Percentiles rank a stretch among this genome's conserved stretches.
These are phyloP conservation scores for Rosa rugosa DNA, from an alignment of 306 rosid genomes.

Conservation along the genomic window DNA sequence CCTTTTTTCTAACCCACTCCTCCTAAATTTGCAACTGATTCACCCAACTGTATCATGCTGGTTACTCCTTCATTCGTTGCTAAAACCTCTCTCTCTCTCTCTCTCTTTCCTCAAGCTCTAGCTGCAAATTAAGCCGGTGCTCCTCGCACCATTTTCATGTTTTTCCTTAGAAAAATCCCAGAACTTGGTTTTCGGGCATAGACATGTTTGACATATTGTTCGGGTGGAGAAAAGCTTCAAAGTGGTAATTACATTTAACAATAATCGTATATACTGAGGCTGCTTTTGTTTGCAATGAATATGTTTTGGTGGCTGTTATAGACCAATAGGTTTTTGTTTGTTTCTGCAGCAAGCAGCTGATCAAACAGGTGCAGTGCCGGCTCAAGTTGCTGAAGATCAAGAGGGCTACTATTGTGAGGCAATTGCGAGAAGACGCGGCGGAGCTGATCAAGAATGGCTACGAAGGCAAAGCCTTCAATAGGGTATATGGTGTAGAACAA, in stretches of 20 bases:
- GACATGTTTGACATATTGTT: constrained; percentile 71
- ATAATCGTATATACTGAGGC: background rate
- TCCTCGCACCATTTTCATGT: background rate
- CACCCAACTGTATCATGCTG: constrained; percentile 33
- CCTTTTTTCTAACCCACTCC: constrained; percentile 49
- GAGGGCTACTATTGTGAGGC: constrained; percentile 49
- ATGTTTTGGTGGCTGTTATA: background rate
- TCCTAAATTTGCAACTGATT: constrained; percentile 26
- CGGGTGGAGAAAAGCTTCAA: constrained; percentile 88
- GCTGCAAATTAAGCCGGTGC: background rate
- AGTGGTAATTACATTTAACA: constrained; percentile 50
- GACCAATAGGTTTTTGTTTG: constrained; percentile 3
- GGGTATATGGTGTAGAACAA: constrained; percentile 36
- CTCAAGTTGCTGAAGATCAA: constrained; percentile 63
- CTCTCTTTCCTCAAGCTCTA: background rate
- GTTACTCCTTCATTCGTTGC: constrained; percentile 12
- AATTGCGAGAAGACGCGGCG: constrained; percentile 50
- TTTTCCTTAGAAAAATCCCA: constrained; percentile 17
- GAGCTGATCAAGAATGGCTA: constrained; percentile 53
- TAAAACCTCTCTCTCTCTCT: background rate
- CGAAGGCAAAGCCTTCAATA: constrained; percentile 49
- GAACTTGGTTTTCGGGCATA: constrained; percentile 4
- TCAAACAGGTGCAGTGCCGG: constrained; percentile 52
- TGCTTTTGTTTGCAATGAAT: background rate
- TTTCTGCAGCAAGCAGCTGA: constrained; percentile 59